Evolutionary conservation across 169 alveolate species (phyloP), one percentile per base, ranked within the genome.

Genomic region (Plasmodium vivax): DNA sequence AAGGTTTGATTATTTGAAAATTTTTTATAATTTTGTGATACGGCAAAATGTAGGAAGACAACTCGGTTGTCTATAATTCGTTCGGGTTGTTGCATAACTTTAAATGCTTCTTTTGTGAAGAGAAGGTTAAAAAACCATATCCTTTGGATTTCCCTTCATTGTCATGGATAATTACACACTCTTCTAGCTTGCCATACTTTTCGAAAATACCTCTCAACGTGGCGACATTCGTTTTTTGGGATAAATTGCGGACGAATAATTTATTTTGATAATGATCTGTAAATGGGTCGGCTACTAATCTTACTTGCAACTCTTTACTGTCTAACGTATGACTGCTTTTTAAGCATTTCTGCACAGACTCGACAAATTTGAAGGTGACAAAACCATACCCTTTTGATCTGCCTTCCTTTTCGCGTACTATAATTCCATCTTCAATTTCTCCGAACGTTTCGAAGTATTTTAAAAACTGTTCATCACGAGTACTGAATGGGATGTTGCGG

Each of bases 351-450:
- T 91, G 90, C 10, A 96, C 96, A 5, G 97, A 92, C 4, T 96
- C 97, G 9, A 96, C 93, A 94, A 93, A 95, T 56, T 95, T 95
- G 85, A 91, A 97, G 7, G 97, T 96, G 51, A 97, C 97, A 77
- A 97, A 96, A 12, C 98, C 98, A 94, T 96, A 97, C 0, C 98
- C 98, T 92, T 95, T 93, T 14, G 98, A 96, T 77, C 96, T 71
- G 7, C 98, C 98, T 79, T 95, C 97, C 51, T 95, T 95, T 56
- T 96, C 97, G 7, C 98, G 92, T 58, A 96, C 97, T 38, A 97
- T 94, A 23, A 96, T 96, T 19, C 97, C 97, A 85, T 96, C 97
- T 75, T 95, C 97, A 19, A 96, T 87, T 71, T 95, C 97, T 8
- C 97, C 97, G 82, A 92, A 95, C 47, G 82, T 93, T 43, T 85